Evolutionary conservation across 768 basidiomycete genomes (phyloP), one percentile per base, ranked within the genome.

Genomic region (Gelatoporia subvermispora): DNA sequence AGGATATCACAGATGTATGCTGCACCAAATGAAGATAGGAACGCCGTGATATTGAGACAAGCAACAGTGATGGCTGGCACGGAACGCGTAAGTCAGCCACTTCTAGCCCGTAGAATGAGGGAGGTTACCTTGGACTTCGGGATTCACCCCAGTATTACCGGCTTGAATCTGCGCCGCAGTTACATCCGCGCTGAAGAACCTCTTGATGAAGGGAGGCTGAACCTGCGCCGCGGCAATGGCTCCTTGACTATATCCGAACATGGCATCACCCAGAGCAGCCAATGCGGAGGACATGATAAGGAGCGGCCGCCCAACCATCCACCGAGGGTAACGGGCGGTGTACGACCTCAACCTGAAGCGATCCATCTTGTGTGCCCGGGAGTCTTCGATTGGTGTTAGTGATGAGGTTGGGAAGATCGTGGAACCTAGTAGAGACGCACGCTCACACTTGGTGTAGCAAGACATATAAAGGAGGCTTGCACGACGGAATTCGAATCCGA

Each of bases 221-320:
- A 79, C 71, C 41, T 78, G 76, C 17, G 73, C 68, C 3, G 74
- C 67, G 3, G 75, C 76, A 37, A 77, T 77, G 52, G 73, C 72
- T 3, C 77, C 77, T 53, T 78, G 77, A 37, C 74, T 72, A 48
- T 78, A 79, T 4, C 77, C 77, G 52, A 79, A 78, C 69, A 78
- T 75, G 7, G 75, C 77, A 54, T 79, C 77, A 43, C 77, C 77
- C 53, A 79, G 69, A 51, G 75, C 75, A n/a, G 76, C 75, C 35
- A 76, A 66, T 0, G 76, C 77, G 47, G 75, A 74, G 28, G 77
- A 77, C 40, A 69, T 71, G 59, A 76, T 73, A 8, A 79, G 67
- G 21, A 79, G 64, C 23, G 72, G 72, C 40, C 64, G 65, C 17
- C 77, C 77, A 22, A 74, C 70, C 71, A 77, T 69, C 74, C 74